Base-by-base conservation (phyloP, 2,329 filamentous ascomycete species). In the Trichophyton mentagrophytes region DNA sequence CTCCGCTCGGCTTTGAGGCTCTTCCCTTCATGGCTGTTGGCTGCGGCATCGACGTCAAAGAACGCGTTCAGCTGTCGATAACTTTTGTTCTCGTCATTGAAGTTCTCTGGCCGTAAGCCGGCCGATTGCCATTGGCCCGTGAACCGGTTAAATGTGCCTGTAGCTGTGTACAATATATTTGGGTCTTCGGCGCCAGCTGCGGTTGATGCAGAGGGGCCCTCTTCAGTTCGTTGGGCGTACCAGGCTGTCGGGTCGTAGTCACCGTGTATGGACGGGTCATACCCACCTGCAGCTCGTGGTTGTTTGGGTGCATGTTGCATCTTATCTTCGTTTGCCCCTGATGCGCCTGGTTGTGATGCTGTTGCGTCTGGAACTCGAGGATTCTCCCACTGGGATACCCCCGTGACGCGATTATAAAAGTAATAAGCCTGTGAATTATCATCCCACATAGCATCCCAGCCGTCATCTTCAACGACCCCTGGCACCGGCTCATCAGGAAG, bases 181-280 rank as follows among this genome's bases (percentile, higher is more conserved):
- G 77, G 71, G 65, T 82, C 77, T 61, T 66, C 61, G 3, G 67
- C 65, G 13, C 70, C 63, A 11, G 64, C 64, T 0, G 71, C 68
- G 5, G 73, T 66, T 0, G 71, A 67, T 5, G 73, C 66, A 9
- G 70, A 67, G 8, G 71, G 67, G 9, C 72, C 71, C 56, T 73
- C 73, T 46, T 74, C 65, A 1, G 69, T 68, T 9, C 70, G 66
- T 70, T 88, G 82, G 9, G 93, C 92, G 72, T 99, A 99, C 77
- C 90, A 88, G n/a, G 93, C 92, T 63, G 86, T 93, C 3, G 91
- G 90, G 69, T 99, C 93, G 77, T 96, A 99, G 76, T 91, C 88
- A 67, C 93, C 93, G 72, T 99, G 93, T 53, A 99, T 92, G 25
- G 90, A 88, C 1, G 93, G 93, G 71, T 97, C 96, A 77, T 99